Evolutionary conservation across 176 grass and related monocot genomes (phyloP).

Genomic region (Oryza meyeriana): DNA sequence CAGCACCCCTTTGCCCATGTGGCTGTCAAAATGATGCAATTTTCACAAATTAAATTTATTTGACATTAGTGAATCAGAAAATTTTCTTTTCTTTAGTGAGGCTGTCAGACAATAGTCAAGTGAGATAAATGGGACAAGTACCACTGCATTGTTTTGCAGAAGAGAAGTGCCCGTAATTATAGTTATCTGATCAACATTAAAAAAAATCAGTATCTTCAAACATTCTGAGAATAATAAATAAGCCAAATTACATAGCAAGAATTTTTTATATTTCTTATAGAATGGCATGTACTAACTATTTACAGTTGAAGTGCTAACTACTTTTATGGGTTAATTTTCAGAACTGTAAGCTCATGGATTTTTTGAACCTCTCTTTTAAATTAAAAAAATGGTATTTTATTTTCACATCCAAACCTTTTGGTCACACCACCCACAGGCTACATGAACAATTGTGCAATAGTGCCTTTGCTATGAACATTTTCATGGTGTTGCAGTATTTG

Average conservation of each 20-base stretch:
- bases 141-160: not conserved
- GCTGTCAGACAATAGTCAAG: not conserved
- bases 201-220: not conserved
- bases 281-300: not conserved
- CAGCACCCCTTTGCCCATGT: constrained; percentile 52
- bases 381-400: not conserved
- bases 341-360: not conserved
- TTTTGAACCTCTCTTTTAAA: not conserved
- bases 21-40: constrained; percentile 10
- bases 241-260: not conserved
- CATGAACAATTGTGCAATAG: not conserved
- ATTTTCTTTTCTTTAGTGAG: not conserved
- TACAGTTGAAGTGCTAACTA: not conserved
- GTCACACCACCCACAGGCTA: not conserved
- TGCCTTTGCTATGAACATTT: not conserved
- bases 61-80: no score
- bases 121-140: not conserved
- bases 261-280: not conserved
- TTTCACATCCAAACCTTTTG: not conserved
- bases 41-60: not conserved
- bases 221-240: not conserved
- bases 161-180: not conserved
- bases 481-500: not conserved
- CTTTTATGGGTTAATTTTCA: not conserved
- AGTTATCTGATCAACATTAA: not conserved